These are phyloP conservation scores for Phascolomyces articulosus DNA, from an alignment of 371 early-diverging fungal genomes.

Conservation along the genomic window DNA sequence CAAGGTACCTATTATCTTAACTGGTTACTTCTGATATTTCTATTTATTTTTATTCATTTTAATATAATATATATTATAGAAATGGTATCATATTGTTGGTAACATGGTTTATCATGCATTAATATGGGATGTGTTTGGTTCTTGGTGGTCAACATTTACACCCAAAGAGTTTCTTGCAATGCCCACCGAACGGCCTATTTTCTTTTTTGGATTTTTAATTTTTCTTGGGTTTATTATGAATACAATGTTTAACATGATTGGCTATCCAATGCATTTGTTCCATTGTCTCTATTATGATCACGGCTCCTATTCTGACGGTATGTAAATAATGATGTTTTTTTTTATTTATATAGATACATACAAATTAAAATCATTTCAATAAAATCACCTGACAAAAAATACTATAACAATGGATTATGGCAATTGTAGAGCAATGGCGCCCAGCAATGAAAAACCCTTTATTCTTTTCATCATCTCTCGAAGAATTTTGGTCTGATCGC, in stretches of 20 bases:
- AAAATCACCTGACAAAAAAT: too few relatives aligned
- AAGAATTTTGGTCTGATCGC: conserved; percentile 41
- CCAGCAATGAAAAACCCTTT: conserved; percentile 35
- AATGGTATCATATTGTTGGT: conserved; percentile 30
- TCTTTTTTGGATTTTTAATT: conserved; percentile 25
- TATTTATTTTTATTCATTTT: background rate
- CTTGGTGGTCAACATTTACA: too few relatives aligned
- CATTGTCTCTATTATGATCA: conserved; percentile 32
- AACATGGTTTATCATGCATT: too few relatives aligned
- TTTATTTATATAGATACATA: too few relatives aligned
- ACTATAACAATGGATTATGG: too few relatives aligned
- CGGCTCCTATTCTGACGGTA: conserved; percentile 43
- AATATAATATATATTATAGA: conserved; percentile 24
- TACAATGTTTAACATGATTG: conserved; percentile 30
- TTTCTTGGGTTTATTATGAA: conserved; percentile 17
- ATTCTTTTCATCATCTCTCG: conserved; percentile 25
- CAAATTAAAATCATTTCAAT: too few relatives aligned
- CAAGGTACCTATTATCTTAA: conserved; percentile 22
- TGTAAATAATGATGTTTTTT: too few relatives aligned
- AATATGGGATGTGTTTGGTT: too few relatives aligned
- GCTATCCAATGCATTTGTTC: conserved; percentile 31
- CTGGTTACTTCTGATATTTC: too few relatives aligned
- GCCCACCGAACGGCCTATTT: conserved; percentile 15
- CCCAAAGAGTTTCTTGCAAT: conserved; percentile 20
- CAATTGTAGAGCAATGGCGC: conserved; percentile 46